Conservation (phyloP, 805 yeast genomes). For the Candida coleopterorum region DNA sequence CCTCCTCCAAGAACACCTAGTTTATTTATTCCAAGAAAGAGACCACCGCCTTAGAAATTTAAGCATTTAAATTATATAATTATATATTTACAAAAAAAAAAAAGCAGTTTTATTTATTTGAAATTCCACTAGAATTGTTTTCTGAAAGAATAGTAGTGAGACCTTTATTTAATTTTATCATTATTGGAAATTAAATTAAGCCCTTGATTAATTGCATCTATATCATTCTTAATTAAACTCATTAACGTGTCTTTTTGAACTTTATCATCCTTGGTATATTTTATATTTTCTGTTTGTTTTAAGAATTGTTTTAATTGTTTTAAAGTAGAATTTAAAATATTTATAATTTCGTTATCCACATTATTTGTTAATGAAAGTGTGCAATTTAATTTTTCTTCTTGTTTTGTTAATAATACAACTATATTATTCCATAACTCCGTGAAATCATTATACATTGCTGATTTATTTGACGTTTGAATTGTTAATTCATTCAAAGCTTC, state of each 20-base stretch:
- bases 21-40: conserved; percentile 6
- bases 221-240: conserved; percentile 1
- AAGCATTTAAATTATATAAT: too few species aligned
- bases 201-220: conserved; percentile 7
- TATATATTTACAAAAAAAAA: neutral
- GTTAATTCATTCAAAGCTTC: conserved; percentile 24
- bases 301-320: conserved; percentile 5
- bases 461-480: conserved; percentile 18
- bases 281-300: neutral
- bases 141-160: conserved; percentile 4
- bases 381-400: conserved; percentile 22
- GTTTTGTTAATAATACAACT: conserved; percentile 15
- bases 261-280: neutral
- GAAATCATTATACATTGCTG: conserved; percentile 25
- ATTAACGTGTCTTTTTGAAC: neutral
- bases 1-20: conserved; percentile 5
- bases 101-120: conserved; percentile 1
- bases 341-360: conserved; percentile 2
- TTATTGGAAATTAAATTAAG: conserved; percentile 2
- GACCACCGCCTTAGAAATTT: conserved; percentile 2
- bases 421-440: conserved; percentile 26
- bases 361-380: conserved; percentile 6
- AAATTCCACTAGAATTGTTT: neutral
- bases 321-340: conserved; percentile 6
- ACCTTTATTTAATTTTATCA: conserved; percentile 1